Percentiles rank a stretch among this genome's conserved stretches.
phyloP scores from a whole-genome alignment of 345 rosid species.

The Syzygium aromaticum region DNA sequence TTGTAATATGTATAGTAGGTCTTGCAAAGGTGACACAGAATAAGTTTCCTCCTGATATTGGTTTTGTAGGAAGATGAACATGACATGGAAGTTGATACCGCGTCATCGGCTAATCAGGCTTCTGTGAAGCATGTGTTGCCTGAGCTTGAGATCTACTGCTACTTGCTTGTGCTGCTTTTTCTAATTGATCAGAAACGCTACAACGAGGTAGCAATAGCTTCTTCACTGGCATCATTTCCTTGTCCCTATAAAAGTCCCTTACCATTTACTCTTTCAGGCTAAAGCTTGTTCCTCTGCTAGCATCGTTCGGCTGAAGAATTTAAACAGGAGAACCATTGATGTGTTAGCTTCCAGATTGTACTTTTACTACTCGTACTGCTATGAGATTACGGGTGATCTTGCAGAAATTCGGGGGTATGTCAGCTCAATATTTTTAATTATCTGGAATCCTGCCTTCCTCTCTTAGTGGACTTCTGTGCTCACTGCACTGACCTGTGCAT shows the following conservation, averaged over 20 bases:
- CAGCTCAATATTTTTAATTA: neutral
- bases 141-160: conserved; percentile 70
- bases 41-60: neutral
- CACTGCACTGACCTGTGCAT: neutral
- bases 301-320: conserved; percentile 54
- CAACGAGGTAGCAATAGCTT: conserved; percentile 37
- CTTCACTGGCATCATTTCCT: neutral
- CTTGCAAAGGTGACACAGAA: neutral
- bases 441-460: neutral
- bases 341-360: conserved; percentile 74
- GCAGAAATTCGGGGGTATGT: conserved; percentile 79
- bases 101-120: conserved; percentile 41
- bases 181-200: conserved; percentile 73
- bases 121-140: conserved; percentile 47
- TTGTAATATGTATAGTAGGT: neutral
- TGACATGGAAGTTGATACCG: conserved; percentile 90
- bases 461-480: neutral
- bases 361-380: conserved; percentile 69
- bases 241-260: neutral
- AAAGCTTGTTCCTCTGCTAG: conserved; percentile 84
- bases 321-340: conserved; percentile 74
- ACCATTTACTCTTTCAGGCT: conserved; percentile 28
- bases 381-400: conserved; percentile 71
- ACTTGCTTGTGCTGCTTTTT: conserved; percentile 62
- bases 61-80: conserved; percentile 51